Percentiles rank a stretch among this genome's conserved stretches.
These are phyloP conservation scores for Saccharomycopsis hybrid DNA, from an alignment of 1,139 yeast genomes.

Conservation along the genomic window DNA sequence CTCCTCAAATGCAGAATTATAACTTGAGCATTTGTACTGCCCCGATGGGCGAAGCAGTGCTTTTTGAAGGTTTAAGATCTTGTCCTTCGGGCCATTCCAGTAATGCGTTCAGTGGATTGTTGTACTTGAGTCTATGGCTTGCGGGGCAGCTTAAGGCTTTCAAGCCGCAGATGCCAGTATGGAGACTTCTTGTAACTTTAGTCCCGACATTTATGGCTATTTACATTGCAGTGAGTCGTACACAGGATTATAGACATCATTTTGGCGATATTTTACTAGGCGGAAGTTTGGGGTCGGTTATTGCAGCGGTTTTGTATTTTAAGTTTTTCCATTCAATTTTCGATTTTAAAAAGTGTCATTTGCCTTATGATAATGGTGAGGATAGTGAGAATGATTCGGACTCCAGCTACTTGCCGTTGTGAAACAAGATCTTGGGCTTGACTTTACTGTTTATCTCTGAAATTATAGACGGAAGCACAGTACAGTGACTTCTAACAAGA, in stretches of 20 bases:
- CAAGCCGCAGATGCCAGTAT: slow-evolving; percentile 41
- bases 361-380: slow-evolving; percentile 6
- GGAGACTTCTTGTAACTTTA: slow-evolving; percentile 42
- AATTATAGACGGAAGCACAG: too few species aligned
- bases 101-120: slow-evolving; percentile 58
- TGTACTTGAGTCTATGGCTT: slow-evolving; percentile 57
- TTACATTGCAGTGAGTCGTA: slow-evolving; percentile 61
- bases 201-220: slow-evolving; percentile 51
- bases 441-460: too few species aligned
- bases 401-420: slow-evolving; percentile 3
- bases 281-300: slow-evolving; percentile 31
- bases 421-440: too few species aligned
- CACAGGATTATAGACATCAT: slow-evolving; percentile 77
- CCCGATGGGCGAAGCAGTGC: slow-evolving; percentile 31
- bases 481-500: too few species aligned
- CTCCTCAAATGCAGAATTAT: slow-evolving; percentile 34
- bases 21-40: slow-evolving; percentile 53
- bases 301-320: slow-evolving; percentile 8
- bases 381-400: background rate
- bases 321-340: slow-evolving; percentile 16
- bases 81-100: slow-evolving; percentile 79
- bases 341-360: slow-evolving; percentile 9
- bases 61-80: slow-evolving; percentile 67
- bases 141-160: slow-evolving; percentile 50
- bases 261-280: slow-evolving; percentile 65